phyloP scores from a whole-genome alignment of 495 filamentous ascomycete genomes.

The Hypoxylon intermedium region DNA sequence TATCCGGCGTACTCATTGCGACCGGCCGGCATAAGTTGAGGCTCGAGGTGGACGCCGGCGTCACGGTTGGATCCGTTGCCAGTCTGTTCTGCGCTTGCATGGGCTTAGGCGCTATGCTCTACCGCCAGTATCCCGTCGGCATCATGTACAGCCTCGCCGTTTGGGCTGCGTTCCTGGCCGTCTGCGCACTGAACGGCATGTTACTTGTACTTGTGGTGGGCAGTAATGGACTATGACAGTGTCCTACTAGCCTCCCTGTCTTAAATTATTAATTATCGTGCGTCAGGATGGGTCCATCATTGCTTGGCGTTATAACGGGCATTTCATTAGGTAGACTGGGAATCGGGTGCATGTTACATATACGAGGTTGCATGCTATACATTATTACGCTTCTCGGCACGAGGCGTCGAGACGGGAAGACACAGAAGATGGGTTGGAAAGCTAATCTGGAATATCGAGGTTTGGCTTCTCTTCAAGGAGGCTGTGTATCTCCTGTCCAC shows the following conservation, averaged over 20 bases:
- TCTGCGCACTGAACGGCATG: conserved; percentile 59
- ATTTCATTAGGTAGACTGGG: too few species aligned
- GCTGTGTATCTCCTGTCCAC: too few species aligned
- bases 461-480: too few species aligned
- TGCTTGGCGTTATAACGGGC: too few species aligned
- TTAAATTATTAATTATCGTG: conserved; percentile 1
- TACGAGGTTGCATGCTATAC: too few species aligned
- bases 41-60: conserved; percentile 66
- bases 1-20: conserved; percentile 60
- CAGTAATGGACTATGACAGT: conserved; percentile 43
- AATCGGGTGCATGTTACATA: too few species aligned
- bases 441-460: too few species aligned
- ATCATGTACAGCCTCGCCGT: conserved; percentile 53
- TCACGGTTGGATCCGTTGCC: conserved; percentile 63
- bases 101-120: conserved; percentile 58
- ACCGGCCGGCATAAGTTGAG: conserved; percentile 61
- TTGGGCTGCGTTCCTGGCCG: conserved; percentile 50
- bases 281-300: too few species aligned
- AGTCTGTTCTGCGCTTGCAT: conserved; percentile 62
- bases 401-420: too few species aligned
- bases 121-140: conserved; percentile 50
- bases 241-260: not conserved
- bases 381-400: too few species aligned
- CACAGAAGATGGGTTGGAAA: too few species aligned
- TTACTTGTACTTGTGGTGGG: conserved; percentile 57